Evolutionary conservation across 805 yeast genomes (phyloP).

Genomic region (Soucietia sequanensis): DNA sequence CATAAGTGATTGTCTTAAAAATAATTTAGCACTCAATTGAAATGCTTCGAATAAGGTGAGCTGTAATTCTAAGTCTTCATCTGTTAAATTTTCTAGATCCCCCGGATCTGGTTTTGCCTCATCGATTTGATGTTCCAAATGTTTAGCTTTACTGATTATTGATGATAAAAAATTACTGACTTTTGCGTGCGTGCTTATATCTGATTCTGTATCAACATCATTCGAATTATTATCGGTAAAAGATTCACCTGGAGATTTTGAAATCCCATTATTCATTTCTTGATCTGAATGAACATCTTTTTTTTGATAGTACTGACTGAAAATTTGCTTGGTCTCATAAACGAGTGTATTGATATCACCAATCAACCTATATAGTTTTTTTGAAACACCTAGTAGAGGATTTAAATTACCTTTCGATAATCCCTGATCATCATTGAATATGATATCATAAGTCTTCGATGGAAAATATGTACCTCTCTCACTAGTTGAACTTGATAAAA

Average conservation of each 20-base stretch:
- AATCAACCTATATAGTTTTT: conserved; percentile 61
- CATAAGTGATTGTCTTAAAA: conserved; percentile 63
- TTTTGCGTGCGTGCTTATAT: conserved; percentile 21
- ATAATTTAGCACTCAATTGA: conserved; percentile 66
- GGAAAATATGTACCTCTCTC: conserved; percentile 68
- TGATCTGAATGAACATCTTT: conserved; percentile 3
- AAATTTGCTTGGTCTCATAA: conserved; percentile 44
- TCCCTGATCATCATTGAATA: conserved; percentile 39
- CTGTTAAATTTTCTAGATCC: conserved; percentile 40
- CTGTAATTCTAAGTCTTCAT: conserved; percentile 60
- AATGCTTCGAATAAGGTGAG: conserved; percentile 69
- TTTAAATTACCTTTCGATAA: conserved; percentile 48
- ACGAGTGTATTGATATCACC: conserved; percentile 68
- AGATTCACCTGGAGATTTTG: conserved; percentile 11
- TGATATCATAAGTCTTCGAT: conserved; percentile 54
- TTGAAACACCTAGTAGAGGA: conserved; percentile 72
- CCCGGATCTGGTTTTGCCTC: conserved; percentile 50
- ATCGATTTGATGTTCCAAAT: conserved; percentile 50
- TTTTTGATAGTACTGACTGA: conserved; percentile 10
- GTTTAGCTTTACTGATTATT: conserved; percentile 30
- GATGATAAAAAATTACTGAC: conserved; percentile 20
- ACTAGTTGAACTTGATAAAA: conserved; percentile 59
- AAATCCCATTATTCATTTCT: conserved; percentile 6
- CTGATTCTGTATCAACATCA: conserved; percentile 18
- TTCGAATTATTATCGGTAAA: conserved; percentile 6